A percentile compares a stretch with the other conserved stretches of the same genome.
Evolutionary conservation across 2,329 filamentous ascomycete genomes (phyloP).

Genomic region (Cladosporium sphaerospermum): DNA sequence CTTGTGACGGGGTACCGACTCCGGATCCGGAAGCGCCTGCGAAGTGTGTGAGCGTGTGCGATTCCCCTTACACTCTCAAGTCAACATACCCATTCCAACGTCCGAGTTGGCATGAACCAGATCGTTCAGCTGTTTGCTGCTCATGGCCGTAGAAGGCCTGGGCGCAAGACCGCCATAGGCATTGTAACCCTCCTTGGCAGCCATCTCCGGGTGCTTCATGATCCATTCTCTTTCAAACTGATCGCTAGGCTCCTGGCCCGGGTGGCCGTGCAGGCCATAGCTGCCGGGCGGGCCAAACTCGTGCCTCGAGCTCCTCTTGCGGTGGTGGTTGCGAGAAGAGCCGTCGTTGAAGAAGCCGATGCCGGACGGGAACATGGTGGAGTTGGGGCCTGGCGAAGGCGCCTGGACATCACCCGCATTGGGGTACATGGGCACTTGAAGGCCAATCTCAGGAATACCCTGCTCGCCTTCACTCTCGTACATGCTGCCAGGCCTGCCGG

Average conservation of each 20-base stretch:
- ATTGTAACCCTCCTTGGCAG: conserved; percentile 70
- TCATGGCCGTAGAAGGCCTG: conserved; percentile 73
- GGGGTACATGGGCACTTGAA: conserved; percentile 88
- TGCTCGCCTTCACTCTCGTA: conserved; percentile 63
- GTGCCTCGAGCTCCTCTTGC: conserved; percentile 66
- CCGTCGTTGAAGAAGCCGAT: conserved; percentile 51
- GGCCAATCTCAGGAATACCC: conserved; percentile 86
- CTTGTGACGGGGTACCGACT: conserved; percentile 75
- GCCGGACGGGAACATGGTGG: conserved; percentile 35
- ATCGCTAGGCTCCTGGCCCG: conserved; percentile 63
- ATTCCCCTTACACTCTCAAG: not conserved
- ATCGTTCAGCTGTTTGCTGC: conserved; percentile 82
- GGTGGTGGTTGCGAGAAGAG: conserved; percentile 51
- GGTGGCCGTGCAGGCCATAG: conserved; percentile 85
- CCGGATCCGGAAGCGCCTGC: conserved; percentile 59
- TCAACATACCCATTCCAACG: conserved; percentile 43
- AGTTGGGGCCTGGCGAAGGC: conserved; percentile 67
- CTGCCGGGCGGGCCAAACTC: conserved; percentile 75
- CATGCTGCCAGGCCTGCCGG: conserved; percentile 48
- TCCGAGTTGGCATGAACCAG: conserved; percentile 68
- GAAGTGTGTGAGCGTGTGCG: conserved; percentile 13
- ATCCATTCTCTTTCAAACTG: conserved; percentile 90
- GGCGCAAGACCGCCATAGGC: conserved; percentile 52
- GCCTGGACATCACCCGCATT: conserved; percentile 94
- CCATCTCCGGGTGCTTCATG: conserved; percentile 78